A percentile compares a stretch with the other conserved stretches of the same genome.
phyloP scores from a whole-genome alignment of 2,329 filamentous ascomycete species.

The Macrophomina phaseolina region DNA sequence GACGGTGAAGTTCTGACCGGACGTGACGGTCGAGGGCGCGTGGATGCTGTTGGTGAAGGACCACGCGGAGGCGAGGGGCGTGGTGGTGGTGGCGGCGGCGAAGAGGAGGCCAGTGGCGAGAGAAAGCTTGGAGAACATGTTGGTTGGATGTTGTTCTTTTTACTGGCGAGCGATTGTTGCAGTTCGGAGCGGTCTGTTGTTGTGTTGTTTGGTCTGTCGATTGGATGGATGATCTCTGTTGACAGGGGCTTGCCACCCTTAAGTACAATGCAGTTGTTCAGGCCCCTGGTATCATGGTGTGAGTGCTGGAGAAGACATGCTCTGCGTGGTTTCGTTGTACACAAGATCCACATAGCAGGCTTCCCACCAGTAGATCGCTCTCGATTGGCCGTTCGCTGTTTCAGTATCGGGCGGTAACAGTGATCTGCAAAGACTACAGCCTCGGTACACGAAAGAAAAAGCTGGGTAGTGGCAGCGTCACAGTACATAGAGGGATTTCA shows the following conservation, averaged over 20 bases:
- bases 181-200: neutral
- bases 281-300: neutral
- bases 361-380: neutral
- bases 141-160: neutral
- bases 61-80: neutral
- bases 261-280: neutral
- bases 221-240: neutral
- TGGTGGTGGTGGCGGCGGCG: neutral
- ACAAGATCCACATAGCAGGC: neutral
- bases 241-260: neutral
- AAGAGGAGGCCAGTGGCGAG: neutral
- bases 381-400: neutral
- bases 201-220: neutral
- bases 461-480: neutral
- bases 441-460: neutral
- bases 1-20: neutral
- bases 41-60: neutral
- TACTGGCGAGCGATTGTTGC: neutral
- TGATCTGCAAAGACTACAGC: neutral
- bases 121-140: neutral
- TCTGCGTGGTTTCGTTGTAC: neutral
- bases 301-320: neutral
- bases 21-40: neutral
- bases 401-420: neutral
- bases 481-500: neutral